Evolutionary conservation across 108 stramenopile genomes (phyloP).

Genomic region (Skeletonema menzelii): DNA sequence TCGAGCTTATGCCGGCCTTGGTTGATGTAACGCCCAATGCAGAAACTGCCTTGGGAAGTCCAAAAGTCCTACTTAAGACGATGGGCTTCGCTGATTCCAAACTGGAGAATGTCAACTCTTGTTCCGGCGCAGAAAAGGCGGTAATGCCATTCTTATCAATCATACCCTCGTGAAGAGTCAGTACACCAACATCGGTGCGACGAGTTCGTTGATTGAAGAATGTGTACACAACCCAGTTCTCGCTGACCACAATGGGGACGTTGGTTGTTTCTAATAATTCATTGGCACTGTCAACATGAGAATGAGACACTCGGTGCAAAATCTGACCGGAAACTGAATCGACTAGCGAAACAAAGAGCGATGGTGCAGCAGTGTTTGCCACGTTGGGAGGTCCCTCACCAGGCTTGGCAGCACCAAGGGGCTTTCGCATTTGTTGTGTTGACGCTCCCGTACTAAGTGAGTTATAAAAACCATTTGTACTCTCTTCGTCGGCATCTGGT

Average conservation of each 20-base stretch:
- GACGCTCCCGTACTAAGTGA: constrained; percentile 13
- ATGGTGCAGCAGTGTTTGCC: constrained; percentile 15
- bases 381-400: constrained; percentile 46
- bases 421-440: constrained; percentile 51
- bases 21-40: constrained; percentile 91
- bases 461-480: constrained; percentile 41
- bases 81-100: constrained; percentile 83
- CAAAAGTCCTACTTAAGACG: constrained; percentile 86
- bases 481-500: constrained; percentile 23
- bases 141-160: constrained; percentile 91
- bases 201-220: constrained; percentile 87
- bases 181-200: constrained; percentile 86
- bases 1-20: constrained; percentile 87
- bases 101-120: constrained; percentile 76
- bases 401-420: constrained; percentile 54
- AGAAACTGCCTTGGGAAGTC: constrained; percentile 74
- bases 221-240: constrained; percentile 94
- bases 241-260: constrained; percentile 82
- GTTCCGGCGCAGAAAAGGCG: constrained; percentile 86
- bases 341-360: constrained; percentile 80
- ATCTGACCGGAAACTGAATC: constrained; percentile 93
- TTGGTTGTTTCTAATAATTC: constrained; percentile 28
- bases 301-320: constrained; percentile 85
- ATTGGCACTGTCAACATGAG: constrained; percentile 54
- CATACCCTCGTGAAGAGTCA: constrained; percentile 95